Evolutionary conservation across 2,329 filamentous ascomycete species (phyloP).

Genomic region (Massarina eburnea): DNA sequence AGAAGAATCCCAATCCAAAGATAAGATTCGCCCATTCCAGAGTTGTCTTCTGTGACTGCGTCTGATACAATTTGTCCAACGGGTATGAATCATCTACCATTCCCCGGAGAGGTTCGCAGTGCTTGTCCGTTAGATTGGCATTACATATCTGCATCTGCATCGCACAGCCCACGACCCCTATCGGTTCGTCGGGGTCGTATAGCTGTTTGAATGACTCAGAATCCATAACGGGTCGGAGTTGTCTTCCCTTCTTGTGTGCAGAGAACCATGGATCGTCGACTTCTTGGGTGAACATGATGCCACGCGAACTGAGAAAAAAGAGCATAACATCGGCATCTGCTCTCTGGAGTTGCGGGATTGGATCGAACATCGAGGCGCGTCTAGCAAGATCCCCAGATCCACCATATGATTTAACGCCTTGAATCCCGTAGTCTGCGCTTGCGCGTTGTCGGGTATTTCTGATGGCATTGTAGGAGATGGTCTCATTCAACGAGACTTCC

Average conservation of each 20-base stretch:
- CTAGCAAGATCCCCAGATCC: slow-evolving; percentile 2
- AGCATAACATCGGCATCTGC: slow-evolving; percentile 34
- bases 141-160: slow-evolving; percentile 42
- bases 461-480: not conserved
- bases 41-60: slow-evolving; percentile 1
- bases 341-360: slow-evolving; percentile 31
- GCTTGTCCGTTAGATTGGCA: slow-evolving; percentile 15
- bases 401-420: not conserved
- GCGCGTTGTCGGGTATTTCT: not conserved
- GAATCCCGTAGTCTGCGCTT: slow-evolving; percentile 1
- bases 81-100: slow-evolving; percentile 5
- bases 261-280: slow-evolving; percentile 37
- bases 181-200: slow-evolving; percentile 22
- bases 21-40: slow-evolving; percentile 8
- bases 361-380: slow-evolving; percentile 2
- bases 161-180: slow-evolving; percentile 31
- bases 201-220: slow-evolving; percentile 1
- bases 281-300: slow-evolving; percentile 24
- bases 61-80: slow-evolving; percentile 6
- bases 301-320: slow-evolving; percentile 33
- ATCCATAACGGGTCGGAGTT: not conserved
- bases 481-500: slow-evolving; percentile 3
- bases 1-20: slow-evolving; percentile 6
- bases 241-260: slow-evolving; percentile 16
- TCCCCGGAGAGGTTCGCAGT: slow-evolving; percentile 22